Evolutionary conservation across 768 basidiomycete genomes (phyloP), one percentile per base, ranked within the genome.

Genomic region (Gyrodon lividus): DNA sequence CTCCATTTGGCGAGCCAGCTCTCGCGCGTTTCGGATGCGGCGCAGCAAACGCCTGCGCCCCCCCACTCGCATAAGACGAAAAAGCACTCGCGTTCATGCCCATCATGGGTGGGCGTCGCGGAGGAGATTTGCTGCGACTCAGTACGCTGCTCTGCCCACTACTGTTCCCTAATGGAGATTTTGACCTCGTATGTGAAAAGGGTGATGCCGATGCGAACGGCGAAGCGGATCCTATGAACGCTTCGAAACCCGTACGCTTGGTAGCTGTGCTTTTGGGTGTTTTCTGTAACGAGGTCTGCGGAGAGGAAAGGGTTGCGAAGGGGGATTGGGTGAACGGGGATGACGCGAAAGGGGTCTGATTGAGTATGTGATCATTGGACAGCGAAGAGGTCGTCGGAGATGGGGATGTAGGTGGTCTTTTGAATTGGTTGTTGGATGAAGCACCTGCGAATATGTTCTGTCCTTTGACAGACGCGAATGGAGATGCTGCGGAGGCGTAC

Each of bases 391-490:
- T 51, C 22, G 56, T 62, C 30, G 48, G 51, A 40, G 64, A 56
- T 31, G 62, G 66, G n/a, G 68, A 61, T 28, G 62, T 57, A 34
- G 63, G 59, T 43, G 60, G 61, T 38, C 59, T 70, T 63, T 46
- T 54, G 53, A 39, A 50, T 34, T 39, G 59, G 76, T 54, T 46
- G 34, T 54, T 65, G 39, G 56, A 33, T 26, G 55, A 14, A 6
- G 52, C 54, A 24, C 59, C 54, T 23, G 64, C 64, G 48, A 80
- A 76, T 23, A 77, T 56, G 61, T 79, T 87, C 53, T 84, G 79
- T 42, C 87, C 89, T 58, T 84, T 88, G 61, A 87, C 82, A 42
- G 79, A 69, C 13, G 86, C 82, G 60, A 91, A 91, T 5, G 89
- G 88, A 2, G 89, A 90, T 49, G 74, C 77, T 10, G 80, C 72